Evolutionary conservation across 371 early-diverging fungal species (phyloP).

Genomic region (Mucor indicus): DNA sequence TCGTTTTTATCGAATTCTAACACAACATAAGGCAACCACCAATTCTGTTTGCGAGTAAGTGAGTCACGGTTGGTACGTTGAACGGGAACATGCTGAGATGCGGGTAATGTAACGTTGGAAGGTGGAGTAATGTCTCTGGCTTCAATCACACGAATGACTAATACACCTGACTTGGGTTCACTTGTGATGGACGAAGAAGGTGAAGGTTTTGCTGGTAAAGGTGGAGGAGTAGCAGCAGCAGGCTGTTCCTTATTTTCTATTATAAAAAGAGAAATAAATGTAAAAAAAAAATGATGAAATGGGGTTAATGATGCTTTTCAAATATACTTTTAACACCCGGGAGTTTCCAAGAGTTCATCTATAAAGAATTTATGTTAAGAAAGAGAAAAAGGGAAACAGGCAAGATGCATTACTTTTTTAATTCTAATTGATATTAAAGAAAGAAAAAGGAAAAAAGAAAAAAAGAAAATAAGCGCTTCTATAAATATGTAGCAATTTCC

Average conservation of each 20-base stretch:
- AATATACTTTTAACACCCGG: too few species aligned
- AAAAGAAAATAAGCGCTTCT: not conserved
- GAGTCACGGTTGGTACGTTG: slow-evolving; percentile 76
- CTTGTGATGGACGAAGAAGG: too few species aligned
- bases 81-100: slow-evolving; percentile 23
- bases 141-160: slow-evolving; percentile 80
- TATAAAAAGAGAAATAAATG: too few species aligned
- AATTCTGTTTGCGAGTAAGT: slow-evolving; percentile 66
- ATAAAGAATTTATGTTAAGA: not conserved
- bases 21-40: slow-evolving; percentile 85
- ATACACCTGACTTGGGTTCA: slow-evolving; percentile 61
- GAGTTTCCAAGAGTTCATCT: too few species aligned
- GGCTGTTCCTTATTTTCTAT: slow-evolving; percentile 22
- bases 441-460: slow-evolving; percentile 1
- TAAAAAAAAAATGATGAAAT: too few species aligned
- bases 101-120: slow-evolving; percentile 46
- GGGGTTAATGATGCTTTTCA: too few species aligned
- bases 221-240: too few species aligned
- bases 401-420: too few species aligned
- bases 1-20: slow-evolving; percentile 94
- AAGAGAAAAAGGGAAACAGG: not conserved
- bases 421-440: not conserved
- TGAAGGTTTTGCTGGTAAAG: too few species aligned
- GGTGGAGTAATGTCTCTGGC: slow-evolving; percentile 68
- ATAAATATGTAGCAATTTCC: too few species aligned